Evolutionary conservation across 2,329 filamentous ascomycete genomes (phyloP), one percentile per base, ranked within the genome.

Genomic region (Passalora sequoiae): DNA sequence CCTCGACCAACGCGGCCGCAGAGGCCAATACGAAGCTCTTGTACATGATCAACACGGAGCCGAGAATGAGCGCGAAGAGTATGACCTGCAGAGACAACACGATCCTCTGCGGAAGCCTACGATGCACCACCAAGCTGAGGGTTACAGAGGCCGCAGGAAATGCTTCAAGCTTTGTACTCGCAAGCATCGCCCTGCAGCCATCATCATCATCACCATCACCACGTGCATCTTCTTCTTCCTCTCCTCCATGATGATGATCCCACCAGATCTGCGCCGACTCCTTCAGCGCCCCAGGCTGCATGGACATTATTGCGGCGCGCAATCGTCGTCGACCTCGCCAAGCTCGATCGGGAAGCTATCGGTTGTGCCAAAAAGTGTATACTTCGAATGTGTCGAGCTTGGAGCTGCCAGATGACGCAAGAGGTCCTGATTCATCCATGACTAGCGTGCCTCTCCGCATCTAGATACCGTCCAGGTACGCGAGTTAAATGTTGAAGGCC

Each of bases 21-120:
- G 58, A 53, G 22, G 57, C 58, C 16, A 58, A 50, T 35, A 59
- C 62, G 41, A 38, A 24, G 21, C 43, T 59, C 35, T 50, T 58
- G 49, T 62, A 63, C 33, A 64, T 51, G 54, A 63, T 60, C 35
- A 59, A 49, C 47, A 57, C 54, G 17, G 58, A 53, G 17, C 55
- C 40, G 20, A 60, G 35, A 15, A 61, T 38, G 19, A 56, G 32
- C 6, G 38, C 37, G 24, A 65, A 61, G 32, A 61, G 46, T 12
- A 53, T 35, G 8, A 62, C 33, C 35, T 62, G 59, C 5, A 36
- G 30, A 15, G 33, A 19, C 20, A 47, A 37, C 35, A 43, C 27
- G 8, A 39, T 29, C 29, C 35, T 38, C 21, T 46, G 39, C 8
- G 30, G 10, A 8, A 13, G 8, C 6, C 24, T 12, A 16, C 21